Evolutionary conservation across 768 basidiomycete species (phyloP).

Genomic region (Tubosaeta sp.): DNA sequence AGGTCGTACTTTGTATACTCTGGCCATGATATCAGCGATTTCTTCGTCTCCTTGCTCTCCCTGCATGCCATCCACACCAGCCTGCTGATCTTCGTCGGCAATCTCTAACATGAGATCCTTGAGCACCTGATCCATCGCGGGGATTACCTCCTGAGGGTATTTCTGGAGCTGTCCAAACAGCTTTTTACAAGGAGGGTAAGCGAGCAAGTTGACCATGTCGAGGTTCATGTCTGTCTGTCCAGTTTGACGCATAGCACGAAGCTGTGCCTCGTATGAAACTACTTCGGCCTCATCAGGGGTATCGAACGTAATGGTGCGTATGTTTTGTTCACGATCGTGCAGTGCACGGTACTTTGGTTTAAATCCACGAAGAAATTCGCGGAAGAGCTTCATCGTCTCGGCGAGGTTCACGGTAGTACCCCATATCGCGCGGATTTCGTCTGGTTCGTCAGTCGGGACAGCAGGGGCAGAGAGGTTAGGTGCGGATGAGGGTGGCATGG

Average conservation of each 20-base stretch:
- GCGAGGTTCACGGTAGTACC: conserved; percentile 92
- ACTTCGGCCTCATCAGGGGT: conserved; percentile 66
- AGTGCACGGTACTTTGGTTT: conserved; percentile 83
- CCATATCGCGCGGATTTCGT: conserved; percentile 92
- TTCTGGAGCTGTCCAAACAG: conserved; percentile 80
- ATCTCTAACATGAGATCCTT: conserved; percentile 90
- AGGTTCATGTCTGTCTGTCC: conserved; percentile 93
- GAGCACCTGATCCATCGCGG: conserved; percentile 94
- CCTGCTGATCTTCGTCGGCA: conserved; percentile 75
- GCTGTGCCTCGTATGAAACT: conserved; percentile 72
- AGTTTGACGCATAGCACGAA: conserved; percentile 83
- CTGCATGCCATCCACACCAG: conserved; percentile 68
- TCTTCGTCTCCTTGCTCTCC: conserved; percentile 78
- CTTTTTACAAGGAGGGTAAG: conserved; percentile 83
- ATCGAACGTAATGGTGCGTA: conserved; percentile 45
- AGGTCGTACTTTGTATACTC: conserved; percentile 90
- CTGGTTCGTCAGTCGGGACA: conserved; percentile 65
- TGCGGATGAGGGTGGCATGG: conserved; percentile 54
- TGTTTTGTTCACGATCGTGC: conserved; percentile 62
- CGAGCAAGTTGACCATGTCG: conserved; percentile 79
- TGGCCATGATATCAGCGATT: conserved; percentile 81
- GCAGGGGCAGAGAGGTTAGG: conserved; percentile 57
- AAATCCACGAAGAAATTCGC: conserved; percentile 86
- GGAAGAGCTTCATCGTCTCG: conserved; percentile 88
- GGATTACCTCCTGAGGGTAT: conserved; percentile 96